These are phyloP conservation scores for Solanum corneliomulleri DNA, from an alignment of 257 asterid species.

Conservation along the genomic window DNA sequence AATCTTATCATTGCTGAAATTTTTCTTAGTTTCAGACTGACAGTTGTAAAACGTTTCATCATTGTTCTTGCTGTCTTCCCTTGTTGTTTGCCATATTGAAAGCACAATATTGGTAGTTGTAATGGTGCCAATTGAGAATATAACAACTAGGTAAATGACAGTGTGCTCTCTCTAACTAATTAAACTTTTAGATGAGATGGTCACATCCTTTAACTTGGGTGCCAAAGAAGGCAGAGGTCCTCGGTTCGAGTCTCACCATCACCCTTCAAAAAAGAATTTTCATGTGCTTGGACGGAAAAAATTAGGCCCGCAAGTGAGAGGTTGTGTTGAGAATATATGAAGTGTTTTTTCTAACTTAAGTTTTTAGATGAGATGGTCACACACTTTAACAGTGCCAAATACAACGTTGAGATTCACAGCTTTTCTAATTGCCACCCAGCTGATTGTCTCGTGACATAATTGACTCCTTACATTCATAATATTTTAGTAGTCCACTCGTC, in stretches of 20 bases:
- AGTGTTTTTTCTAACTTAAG: background rate
- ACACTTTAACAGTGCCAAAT: background rate
- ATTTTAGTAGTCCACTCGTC: background rate
- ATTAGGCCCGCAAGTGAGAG: background rate
- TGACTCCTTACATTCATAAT: background rate
- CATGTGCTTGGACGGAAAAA: background rate
- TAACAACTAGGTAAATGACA: background rate
- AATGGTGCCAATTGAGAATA: background rate
- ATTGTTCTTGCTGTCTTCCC: background rate
- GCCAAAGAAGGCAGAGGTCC: background rate
- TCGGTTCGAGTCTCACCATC: background rate
- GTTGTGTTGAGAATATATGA: background rate
- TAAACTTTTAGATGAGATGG: background rate
- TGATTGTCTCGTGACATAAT: background rate
- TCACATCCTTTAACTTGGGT: background rate
- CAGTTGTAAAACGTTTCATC: background rate
- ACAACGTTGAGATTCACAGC: background rate
- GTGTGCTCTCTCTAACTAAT: background rate
- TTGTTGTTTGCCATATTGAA: background rate
- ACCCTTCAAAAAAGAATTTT: background rate
- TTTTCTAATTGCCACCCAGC: background rate
- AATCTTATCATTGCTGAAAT: background rate
- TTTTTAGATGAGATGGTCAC: background rate
- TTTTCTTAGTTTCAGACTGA: background rate
- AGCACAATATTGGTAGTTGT: background rate